Evolutionary conservation across 1,139 yeast species (phyloP), one percentile per base, ranked within the genome.

Genomic region (Sugiyamaella neomexicana): DNA sequence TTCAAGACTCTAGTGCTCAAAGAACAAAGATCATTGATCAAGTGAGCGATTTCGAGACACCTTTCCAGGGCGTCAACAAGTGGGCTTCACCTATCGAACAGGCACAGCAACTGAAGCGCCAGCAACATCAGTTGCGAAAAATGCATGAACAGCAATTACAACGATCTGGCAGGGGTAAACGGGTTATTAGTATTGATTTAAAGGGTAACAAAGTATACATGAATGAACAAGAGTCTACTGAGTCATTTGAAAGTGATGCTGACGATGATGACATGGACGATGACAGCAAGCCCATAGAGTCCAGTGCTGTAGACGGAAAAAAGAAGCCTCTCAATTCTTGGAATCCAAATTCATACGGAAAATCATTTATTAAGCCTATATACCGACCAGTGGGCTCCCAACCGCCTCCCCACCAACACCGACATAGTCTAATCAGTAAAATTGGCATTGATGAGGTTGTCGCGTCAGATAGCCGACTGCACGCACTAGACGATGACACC

Each of bases 21-120:
- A 77, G 99, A 67, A 93, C 98, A 0, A 83, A 81, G 63, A 90
- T 95, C 60, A 91, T 95, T 43, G 99, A 95, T 66, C 86, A 89
- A 65, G 97, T 96, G 0, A 83, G 96, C 5, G 99, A 95, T 68
- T 93, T 84, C 67, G 95, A 86, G 50, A 69, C 77, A 4, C 73
- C 80, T 0, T 72, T 74, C 0, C 65, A 73, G 3, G 80, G 80
- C 46, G 73, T 80, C 1, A 82, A 78, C 62, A 76, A 83, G 62
- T 95, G 99, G 99, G 84, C 96, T 0, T 81, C 89, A 4, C 93
- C 97, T 1, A 78, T 85, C 50, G 98, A 95, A 65, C 81, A 95
- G 61, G 98, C 97, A 0, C 75, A 89, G 55, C 79, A 80, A 62
- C 75, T 93, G 62, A 89, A 90, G 68, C 82, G 82, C 60, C 97